These are phyloP conservation scores for Phragmites australis DNA, from an alignment of 176 grass and related monocot species.

Conservation along the genomic window DNA sequence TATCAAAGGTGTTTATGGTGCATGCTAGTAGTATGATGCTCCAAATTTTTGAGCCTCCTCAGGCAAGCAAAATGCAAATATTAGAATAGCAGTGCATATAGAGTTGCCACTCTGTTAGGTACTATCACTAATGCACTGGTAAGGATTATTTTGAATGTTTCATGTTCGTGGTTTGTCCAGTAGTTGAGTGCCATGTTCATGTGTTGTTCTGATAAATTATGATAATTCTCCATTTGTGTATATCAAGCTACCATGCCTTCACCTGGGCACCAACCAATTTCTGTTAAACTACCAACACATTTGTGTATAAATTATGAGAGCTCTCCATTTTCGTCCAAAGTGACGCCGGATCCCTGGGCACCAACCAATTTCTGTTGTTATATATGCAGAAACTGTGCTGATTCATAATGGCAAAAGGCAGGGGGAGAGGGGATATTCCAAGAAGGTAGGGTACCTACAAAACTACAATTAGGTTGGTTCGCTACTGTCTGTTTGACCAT, in stretches of 20 bases:
- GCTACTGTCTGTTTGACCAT: too few relatives aligned
- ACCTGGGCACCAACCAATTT: too few relatives aligned
- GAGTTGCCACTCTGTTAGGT: not conserved
- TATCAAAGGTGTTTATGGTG: conserved; percentile 70
- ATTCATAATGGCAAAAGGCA: too few relatives aligned
- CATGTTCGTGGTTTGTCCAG: not conserved
- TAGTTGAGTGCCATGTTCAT: not conserved
- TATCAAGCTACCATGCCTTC: not conserved
- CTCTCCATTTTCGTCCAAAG: too few relatives aligned
- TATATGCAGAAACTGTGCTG: too few relatives aligned
- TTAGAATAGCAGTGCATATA: not conserved
- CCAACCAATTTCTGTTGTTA: too few relatives aligned
- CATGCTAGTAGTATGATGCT: not conserved
- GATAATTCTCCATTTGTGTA: not conserved
- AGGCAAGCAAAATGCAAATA: not conserved
- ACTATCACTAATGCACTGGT: not conserved
- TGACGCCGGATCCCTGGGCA: too few relatives aligned
- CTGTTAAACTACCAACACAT: too few relatives aligned
- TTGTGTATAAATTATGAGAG: too few relatives aligned
- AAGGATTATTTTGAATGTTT: not conserved
- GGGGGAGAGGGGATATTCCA: too few relatives aligned
- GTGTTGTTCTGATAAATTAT: not conserved
- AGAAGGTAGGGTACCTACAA: too few relatives aligned
- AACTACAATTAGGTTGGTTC: too few relatives aligned
- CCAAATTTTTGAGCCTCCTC: not conserved